These are phyloP conservation scores for Hypoxylon lienhwacheense DNA, from an alignment of 495 filamentous ascomycete genomes.

Conservation along the genomic window DNA sequence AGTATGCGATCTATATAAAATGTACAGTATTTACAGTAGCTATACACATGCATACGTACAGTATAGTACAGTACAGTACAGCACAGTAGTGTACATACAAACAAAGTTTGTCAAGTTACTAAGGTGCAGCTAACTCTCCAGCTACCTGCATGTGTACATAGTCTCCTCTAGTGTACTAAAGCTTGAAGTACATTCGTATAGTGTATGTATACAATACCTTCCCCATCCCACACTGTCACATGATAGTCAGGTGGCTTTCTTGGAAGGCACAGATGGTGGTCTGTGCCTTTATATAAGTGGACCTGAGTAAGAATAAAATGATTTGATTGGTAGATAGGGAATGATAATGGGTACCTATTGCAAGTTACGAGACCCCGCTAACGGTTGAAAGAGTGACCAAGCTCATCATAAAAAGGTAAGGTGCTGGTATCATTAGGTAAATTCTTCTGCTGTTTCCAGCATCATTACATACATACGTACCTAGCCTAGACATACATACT, in stretches of 20 bases:
- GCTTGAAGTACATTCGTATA: not conserved
- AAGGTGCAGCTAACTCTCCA: too few species aligned
- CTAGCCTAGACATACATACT: too few species aligned
- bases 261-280: not conserved
- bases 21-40: too few species aligned
- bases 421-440: too few species aligned
- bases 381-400: slow-evolving; percentile 36
- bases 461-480: slow-evolving; percentile 35
- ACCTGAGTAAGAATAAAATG: not conserved
- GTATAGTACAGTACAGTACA: too few species aligned
- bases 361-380: slow-evolving; percentile 34
- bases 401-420: slow-evolving; percentile 30
- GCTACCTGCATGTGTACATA: too few species aligned
- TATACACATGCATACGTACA: too few species aligned
- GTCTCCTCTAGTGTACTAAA: too few species aligned
- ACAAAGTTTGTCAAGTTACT: too few species aligned
- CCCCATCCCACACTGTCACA: slow-evolving; percentile 33
- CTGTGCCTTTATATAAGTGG: slow-evolving; percentile 3
- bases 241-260: slow-evolving; percentile 30
- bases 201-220: too few species aligned
- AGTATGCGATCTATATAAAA: too few species aligned
- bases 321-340: slow-evolving; percentile 9
- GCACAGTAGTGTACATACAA: too few species aligned
- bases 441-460: slow-evolving; percentile 41
- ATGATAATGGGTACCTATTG: slow-evolving; percentile 4